Percentiles rank a stretch among this genome's conserved stretches.
These are phyloP conservation scores for Ustilago loliicola DNA, from an alignment of 1,284 basidiomycete genomes.

Conservation along the genomic window DNA sequence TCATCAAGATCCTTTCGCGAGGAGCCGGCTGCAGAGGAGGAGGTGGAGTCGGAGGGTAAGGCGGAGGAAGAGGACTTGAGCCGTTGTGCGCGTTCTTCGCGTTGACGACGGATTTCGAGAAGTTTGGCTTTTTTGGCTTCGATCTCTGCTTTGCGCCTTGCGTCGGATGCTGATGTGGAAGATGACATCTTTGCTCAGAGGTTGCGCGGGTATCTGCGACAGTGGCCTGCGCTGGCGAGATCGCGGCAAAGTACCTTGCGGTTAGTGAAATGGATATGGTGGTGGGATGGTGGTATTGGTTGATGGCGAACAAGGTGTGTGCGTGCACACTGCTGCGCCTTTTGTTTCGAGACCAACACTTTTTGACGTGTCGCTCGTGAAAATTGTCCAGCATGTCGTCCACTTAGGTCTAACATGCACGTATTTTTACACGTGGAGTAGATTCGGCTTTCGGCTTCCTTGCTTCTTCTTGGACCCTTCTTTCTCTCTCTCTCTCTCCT, in stretches of 20 bases:
- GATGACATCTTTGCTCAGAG: conserved; percentile 30
- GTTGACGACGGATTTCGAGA: conserved; percentile 81
- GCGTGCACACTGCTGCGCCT: not conserved
- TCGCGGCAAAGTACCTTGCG: no score
- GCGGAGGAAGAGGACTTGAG: conserved; percentile 37
- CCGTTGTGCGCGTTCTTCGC: conserved; percentile 75
- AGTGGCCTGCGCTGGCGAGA: no score
- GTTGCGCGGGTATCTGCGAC: no score
- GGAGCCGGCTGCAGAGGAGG: conserved; percentile 19
- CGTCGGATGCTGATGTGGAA: conserved; percentile 47
- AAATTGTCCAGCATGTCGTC: no score
- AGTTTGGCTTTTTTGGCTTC: conserved; percentile 91
- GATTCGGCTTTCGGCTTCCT: not conserved
- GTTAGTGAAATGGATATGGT: not conserved
- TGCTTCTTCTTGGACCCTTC: no score
- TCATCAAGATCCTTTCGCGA: conserved; percentile 64
- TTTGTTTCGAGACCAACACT: not conserved
- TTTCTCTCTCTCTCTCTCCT: no score
- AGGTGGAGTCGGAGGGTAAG: conserved; percentile 5
- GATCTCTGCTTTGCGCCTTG: conserved; percentile 81
- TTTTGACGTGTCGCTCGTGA: not conserved
- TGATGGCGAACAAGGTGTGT: not conserved
- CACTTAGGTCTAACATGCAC: no score
- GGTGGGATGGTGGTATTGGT: conserved; percentile 5
- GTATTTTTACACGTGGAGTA: not conserved